Evolutionary conservation across 129 eudicot species (phyloP).

Genomic region (sunflower (Helianthus annuus)): HanXRQr2.0-SUNRISE NC_035437.2:142346414-142346913

Average conservation of each 20-base stretch:
- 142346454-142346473: conserved; percentile 22
- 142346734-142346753: conserved; percentile 35
- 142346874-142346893: conserved; percentile 33
- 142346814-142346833: conserved; percentile 23
- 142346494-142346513: conserved; percentile 28
- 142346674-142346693: conserved; percentile 33
- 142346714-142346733: conserved; percentile 29
- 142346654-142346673: conserved; percentile 25
- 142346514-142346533: conserved; percentile 24
- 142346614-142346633: conserved; percentile 28
- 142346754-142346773: conserved; percentile 32
- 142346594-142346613: conserved; percentile 21
- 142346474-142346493: conserved; percentile 23
- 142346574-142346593: conserved; percentile 22
- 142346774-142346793: conserved; percentile 27
- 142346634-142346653: conserved; percentile 33
- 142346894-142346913: conserved; percentile 31
- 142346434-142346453: neutral
- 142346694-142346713: conserved; percentile 13
- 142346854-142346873: conserved; percentile 28
- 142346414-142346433: neutral
- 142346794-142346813: conserved; percentile 29
- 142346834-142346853: conserved; percentile 22
- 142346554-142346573: conserved; percentile 13
- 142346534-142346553: conserved; percentile 14